Base-by-base conservation (phyloP, 257 asterid genomes). In the Mentha longifolia region DNA sequence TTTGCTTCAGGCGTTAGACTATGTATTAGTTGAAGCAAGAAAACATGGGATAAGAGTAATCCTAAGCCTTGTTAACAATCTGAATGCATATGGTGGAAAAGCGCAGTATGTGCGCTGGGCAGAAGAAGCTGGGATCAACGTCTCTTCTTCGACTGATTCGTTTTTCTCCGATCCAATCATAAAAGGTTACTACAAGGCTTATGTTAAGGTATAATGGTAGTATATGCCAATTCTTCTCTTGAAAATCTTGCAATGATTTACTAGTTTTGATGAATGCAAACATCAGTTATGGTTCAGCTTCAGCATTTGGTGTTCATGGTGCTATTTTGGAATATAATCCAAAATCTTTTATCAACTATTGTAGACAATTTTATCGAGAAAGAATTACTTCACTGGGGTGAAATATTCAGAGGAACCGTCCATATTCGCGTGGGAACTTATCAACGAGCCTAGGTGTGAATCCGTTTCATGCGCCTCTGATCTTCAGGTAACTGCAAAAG, bases 361-460 rank as follows among this genome's bases (percentile, higher is more conserved):
- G 7, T 71, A 85, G 88, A 83, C 85, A 6, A 62, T 83, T 67
- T 61, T 85, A 42, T 64, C 82, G 2, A 79, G 90, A 71, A 81
- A 81, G 68, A 85, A 85, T 70, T 74, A 80, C 20, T 64, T 68
- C 9, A 83, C 79, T 19, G 90, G 88, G 47, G 69, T 83, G 15
- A 75, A 60, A 56, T 85, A 85, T 73, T 77, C 76, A 0, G 88
- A 83, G 30, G 90, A 83, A 69, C 86, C 90, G 1, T 74, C 86
- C 30, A 79, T 85, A 75, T 83, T 86, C 76, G 91, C 88, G 0
- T 86, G 91, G 91, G 91, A 83, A 78, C 86, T 86, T 64, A 86
- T 86, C 74, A 86, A 86, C 6, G 91, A 86, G 74, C 91, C 91
- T 52, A 76, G 86, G 11, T 86, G 91, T 65, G 82, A 81, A 67